These are phyloP conservation scores for Xylaria sp. DNA, from an alignment of 2,329 filamentous ascomycete genomes.

Conservation along the genomic window DNA sequence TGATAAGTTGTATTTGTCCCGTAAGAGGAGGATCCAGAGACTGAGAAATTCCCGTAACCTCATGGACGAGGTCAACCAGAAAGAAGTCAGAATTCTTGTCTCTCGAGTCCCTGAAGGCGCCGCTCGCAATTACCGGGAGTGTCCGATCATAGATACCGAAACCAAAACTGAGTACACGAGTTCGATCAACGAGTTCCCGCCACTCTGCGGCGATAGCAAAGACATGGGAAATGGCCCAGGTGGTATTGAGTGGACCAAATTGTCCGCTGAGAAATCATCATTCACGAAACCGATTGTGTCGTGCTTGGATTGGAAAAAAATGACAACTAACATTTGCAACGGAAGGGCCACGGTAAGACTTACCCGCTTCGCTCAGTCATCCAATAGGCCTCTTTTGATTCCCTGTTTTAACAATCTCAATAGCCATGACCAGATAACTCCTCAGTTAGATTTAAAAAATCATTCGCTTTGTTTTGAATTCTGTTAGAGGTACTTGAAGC, in stretches of 20 bases:
- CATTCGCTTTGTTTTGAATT: too few species aligned
- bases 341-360: not conserved
- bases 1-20: constrained; percentile 13
- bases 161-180: not conserved
- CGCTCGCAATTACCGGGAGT: not conserved
- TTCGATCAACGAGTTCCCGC: not conserved
- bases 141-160: not conserved
- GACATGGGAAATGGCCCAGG: not conserved
- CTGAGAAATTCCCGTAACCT: constrained; percentile 17
- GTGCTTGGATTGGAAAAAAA: not conserved
- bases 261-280: not conserved
- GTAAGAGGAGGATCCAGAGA: constrained; percentile 23
- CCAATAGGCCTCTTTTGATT: not conserved
- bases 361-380: too few species aligned
- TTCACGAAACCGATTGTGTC: not conserved
- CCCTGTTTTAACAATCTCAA: not conserved
- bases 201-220: not conserved
- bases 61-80: constrained; percentile 16
- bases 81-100: constrained; percentile 11
- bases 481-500: too few species aligned
- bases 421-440: not conserved
- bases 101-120: not conserved
- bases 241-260: not conserved
- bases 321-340: not conserved
- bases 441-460: too few species aligned